Evolutionary conservation across 805 yeast genomes (phyloP), one percentile per base, ranked within the genome.

Genomic region (Candida coquimbonensis): DNA sequence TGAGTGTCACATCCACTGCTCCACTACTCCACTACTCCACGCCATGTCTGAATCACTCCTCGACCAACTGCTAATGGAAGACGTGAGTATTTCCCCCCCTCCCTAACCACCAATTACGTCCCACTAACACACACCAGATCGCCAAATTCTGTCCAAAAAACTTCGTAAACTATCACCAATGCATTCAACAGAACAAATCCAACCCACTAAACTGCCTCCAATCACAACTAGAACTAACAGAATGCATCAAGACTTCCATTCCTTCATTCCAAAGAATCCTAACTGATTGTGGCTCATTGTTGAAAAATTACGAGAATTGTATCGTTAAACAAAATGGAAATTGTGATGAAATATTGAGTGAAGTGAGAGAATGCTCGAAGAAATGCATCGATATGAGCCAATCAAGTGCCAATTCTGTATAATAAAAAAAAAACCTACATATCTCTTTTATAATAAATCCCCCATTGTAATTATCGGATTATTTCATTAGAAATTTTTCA

Each of bases 31-130:
- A 17, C 19, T 17, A n/a, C 19, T 17, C 19, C 19, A 17, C 19
- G 19, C 19, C 19, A 17, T 21, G 24, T 21, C 24, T 5, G 31
- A 29, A 29, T 29, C 31, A 29, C 13, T 29, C 7, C 49, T 87
- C 29, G 95, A 87, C 63, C 90, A 86, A 59, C 68, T 83, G 42
- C 73, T 87, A 31, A 75, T 87, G 50, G 89, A 85, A 50, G 95
- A 87, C 56, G 84, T 74, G 48, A 50, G 74, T 63, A 17, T n/a
- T n/a, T n/a, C n/a, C n/a, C n/a, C n/a, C n/a, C n/a, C n/a, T n/a
- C n/a, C n/a, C n/a, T n/a, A n/a, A n/a, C n/a, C n/a, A n/a, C n/a
- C n/a, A 17, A 19, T 27, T 33, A 11, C 29, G 4, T 9, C 6
- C 14, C 13, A 14, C 9, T 35, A 35, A 21, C 19, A 35, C 17